Percentiles rank a stretch among this genome's conserved stretches.
Evolutionary conservation across 495 filamentous ascomycete species (phyloP).

Genomic region (Daldinia vernicosa): DNA sequence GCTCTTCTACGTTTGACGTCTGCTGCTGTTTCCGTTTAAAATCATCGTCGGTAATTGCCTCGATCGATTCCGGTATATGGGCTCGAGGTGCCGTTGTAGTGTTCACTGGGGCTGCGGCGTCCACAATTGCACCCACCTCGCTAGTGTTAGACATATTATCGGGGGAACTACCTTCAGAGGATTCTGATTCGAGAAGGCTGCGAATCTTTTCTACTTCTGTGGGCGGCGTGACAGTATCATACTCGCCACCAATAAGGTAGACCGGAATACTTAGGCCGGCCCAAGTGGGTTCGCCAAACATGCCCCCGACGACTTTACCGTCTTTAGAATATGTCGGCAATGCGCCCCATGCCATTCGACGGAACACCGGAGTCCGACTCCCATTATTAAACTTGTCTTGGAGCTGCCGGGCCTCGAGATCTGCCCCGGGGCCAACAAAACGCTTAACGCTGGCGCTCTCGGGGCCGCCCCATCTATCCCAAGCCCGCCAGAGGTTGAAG

Average conservation of each 20-base stretch:
- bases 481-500: slow-evolving; percentile 80
- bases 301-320: slow-evolving; percentile 63
- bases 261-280: slow-evolving; percentile 74
- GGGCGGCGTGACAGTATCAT: slow-evolving; percentile 77
- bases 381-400: slow-evolving; percentile 87
- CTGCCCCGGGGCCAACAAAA: slow-evolving; percentile 79
- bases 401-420: slow-evolving; percentile 75
- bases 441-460: slow-evolving; percentile 80
- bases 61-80: slow-evolving; percentile 46
- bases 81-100: slow-evolving; percentile 37
- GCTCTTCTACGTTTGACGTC: slow-evolving; percentile 42
- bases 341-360: slow-evolving; percentile 80
- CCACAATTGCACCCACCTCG: slow-evolving; percentile 49
- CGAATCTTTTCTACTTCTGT: slow-evolving; percentile 74
- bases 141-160: slow-evolving; percentile 6
- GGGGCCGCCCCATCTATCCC: slow-evolving; percentile 81
- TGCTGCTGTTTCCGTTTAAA: slow-evolving; percentile 36
- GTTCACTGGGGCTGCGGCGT: slow-evolving; percentile 59
- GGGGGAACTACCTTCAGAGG: slow-evolving; percentile 9
- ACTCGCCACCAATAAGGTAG: slow-evolving; percentile 79
- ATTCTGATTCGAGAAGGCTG: slow-evolving; percentile 40
- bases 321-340: slow-evolving; percentile 63
- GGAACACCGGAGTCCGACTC: slow-evolving; percentile 81
- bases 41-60: slow-evolving; percentile 50
- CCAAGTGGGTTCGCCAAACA: slow-evolving; percentile 79